Evolutionary conservation across 306 rosid genomes (phyloP).

Genomic region (Sicyos edulis): DNA sequence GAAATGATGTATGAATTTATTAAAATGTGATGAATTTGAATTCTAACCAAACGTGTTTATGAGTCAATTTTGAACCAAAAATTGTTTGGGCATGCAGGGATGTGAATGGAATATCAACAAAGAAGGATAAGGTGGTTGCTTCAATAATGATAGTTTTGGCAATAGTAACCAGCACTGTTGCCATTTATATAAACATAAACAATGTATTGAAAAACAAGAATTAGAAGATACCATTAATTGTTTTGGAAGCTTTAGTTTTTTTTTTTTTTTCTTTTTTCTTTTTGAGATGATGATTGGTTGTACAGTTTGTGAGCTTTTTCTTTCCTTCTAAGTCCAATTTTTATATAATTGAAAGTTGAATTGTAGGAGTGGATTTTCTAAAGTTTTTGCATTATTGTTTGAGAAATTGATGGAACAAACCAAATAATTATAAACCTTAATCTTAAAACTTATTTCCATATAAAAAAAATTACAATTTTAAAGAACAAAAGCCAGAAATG

Average conservation of each 20-base stretch:
- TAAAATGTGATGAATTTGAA: too few relatives aligned
- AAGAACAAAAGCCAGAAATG: too few relatives aligned
- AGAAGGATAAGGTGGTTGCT: conserved; percentile 55
- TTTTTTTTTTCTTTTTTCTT: neutral
- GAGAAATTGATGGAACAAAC: neutral
- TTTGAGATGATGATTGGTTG: neutral
- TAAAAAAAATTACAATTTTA: too few relatives aligned
- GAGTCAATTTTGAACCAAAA: neutral
- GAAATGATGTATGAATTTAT: too few relatives aligned
- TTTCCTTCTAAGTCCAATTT: neutral
- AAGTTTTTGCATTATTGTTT: neutral
- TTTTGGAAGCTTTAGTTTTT: conserved; percentile 18
- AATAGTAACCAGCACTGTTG: conserved; percentile 52
- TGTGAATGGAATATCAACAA: conserved; percentile 61
- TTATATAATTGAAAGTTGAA: neutral
- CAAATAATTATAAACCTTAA: too few relatives aligned
- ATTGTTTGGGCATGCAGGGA: conserved; percentile 42
- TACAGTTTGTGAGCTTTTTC: too few relatives aligned
- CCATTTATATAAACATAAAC: conserved; percentile 64
- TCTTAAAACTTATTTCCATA: too few relatives aligned
- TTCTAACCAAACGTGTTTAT: neutral
- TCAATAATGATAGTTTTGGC: conserved; percentile 59
- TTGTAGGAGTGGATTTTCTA: neutral
- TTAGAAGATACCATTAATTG: neutral
- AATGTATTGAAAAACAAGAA: conserved; percentile 31